Conservation (phyloP, 2,329 filamentous ascomycete species). For the Chaetomium strumarium region DNA sequence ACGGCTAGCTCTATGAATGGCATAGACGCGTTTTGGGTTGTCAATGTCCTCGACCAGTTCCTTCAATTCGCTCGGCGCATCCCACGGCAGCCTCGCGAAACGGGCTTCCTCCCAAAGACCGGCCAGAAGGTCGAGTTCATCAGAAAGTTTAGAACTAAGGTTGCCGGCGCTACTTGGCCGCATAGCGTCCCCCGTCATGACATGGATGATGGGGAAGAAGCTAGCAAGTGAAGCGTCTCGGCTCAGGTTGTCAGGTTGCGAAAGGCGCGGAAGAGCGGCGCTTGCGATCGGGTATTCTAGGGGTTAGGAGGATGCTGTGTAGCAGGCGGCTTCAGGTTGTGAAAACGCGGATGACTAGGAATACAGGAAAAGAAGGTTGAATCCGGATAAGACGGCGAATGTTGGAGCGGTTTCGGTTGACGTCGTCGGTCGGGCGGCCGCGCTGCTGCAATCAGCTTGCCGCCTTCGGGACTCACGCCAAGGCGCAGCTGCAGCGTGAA, state of each 20-base stretch:
- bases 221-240: background rate
- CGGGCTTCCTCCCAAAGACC: slow-evolving; percentile 57
- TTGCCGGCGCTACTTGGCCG: slow-evolving; percentile 31
- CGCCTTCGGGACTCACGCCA: slow-evolving; percentile 6
- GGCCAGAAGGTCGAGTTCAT: slow-evolving; percentile 46
- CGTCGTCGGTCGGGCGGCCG: background rate
- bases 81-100: slow-evolving; percentile 53
- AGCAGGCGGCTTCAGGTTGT: too few species aligned
- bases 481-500: background rate
- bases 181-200: slow-evolving; percentile 45
- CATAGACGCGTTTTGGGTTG: slow-evolving; percentile 56
- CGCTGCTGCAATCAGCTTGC: slow-evolving; percentile 9
- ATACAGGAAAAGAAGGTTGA: too few species aligned
- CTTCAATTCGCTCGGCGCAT: slow-evolving; percentile 54
- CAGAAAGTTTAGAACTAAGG: slow-evolving; percentile 25
- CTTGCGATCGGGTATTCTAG: too few species aligned
- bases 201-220: slow-evolving; percentile 28
- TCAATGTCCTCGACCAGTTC: slow-evolving; percentile 53
- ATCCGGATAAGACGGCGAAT: too few species aligned
- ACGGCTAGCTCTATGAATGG: slow-evolving; percentile 54
- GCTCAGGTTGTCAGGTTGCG: background rate
- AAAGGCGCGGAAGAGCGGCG: too few species aligned
- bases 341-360: too few species aligned
- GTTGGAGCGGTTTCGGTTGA: background rate
- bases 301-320: too few species aligned